Evolutionary conservation across 2,329 filamentous ascomycete genomes (phyloP).

Genomic region (Xylariaceae sp.): DNA sequence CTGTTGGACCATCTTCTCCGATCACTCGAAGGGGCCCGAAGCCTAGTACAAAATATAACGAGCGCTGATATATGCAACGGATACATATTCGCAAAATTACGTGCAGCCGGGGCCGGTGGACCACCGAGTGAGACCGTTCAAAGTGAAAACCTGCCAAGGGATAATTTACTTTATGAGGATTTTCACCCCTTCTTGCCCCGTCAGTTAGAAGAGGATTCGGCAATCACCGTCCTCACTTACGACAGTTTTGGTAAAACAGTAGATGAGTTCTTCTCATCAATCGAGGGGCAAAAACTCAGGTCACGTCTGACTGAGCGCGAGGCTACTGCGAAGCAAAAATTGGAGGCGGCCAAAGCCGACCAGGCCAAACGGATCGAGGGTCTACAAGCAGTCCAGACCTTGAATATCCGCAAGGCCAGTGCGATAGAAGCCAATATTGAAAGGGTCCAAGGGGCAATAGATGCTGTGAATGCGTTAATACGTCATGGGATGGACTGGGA

Average conservation of each 20-base stretch:
- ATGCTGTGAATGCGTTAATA: slow-evolving; percentile 87
- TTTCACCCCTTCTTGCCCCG: slow-evolving; percentile 88
- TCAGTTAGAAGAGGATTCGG: slow-evolving; percentile 68
- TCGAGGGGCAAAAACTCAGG: slow-evolving; percentile 89
- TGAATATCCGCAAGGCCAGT: slow-evolving; percentile 83
- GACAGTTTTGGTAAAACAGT: slow-evolving; percentile 88
- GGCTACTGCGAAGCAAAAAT: slow-evolving; percentile 72
- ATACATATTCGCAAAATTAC: slow-evolving; percentile 79
- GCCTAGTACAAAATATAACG: slow-evolving; percentile 65
- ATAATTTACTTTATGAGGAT: slow-evolving; percentile 75
- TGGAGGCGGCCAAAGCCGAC: slow-evolving; percentile 78
- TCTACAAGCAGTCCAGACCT: slow-evolving; percentile 71
- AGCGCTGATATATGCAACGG: slow-evolving; percentile 64
- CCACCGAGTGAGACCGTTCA: slow-evolving; percentile 32
- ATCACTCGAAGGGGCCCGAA: slow-evolving; percentile 66
- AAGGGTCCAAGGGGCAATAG: slow-evolving; percentile 86
- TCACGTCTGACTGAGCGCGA: slow-evolving; percentile 79
- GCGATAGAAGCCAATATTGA: slow-evolving; percentile 89
- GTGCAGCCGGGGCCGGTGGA: slow-evolving; percentile 27
- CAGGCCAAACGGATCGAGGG: slow-evolving; percentile 82
- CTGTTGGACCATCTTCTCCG: slow-evolving; percentile 63
- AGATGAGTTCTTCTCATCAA: slow-evolving; percentile 94
- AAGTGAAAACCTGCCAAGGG: slow-evolving; percentile 37
- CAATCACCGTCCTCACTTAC: slow-evolving; percentile 67
- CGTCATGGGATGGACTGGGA: slow-evolving; percentile 97